Evolutionary conservation across 1,139 yeast genomes (phyloP), one percentile per base, ranked within the genome.

Genomic region (Scheffersomyces lignicola): DNA sequence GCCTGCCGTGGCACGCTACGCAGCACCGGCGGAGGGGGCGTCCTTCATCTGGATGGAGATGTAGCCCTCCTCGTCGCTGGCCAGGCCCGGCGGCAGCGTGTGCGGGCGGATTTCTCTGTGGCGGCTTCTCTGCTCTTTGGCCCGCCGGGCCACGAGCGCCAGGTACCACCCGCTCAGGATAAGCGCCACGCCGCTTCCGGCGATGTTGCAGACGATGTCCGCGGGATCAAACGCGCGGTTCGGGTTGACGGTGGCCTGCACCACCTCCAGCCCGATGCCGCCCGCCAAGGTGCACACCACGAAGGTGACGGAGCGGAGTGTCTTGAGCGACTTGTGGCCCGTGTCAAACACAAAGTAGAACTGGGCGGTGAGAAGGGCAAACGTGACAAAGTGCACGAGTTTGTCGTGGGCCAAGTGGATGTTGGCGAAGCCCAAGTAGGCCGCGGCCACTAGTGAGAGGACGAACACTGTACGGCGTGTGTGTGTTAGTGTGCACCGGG

Each of bases 341-440:
- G 66, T 54, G 30, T 78, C 79, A 35, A 78, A 59, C 7, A 78
- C 52, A 63, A 78, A 76, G 62, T 76, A 80, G 49, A 80, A 76
- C 37, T 74, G 75, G 18, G 62, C 49, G 1, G 83, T 75, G 10
- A 80, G 57, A 4, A 75, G 40, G 38, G 70, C 60, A 49, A 80
- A 80, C 17, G 76, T 68, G 13, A 52, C 33, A 36, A 73, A 73
- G 45, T 80, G 86, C 16, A 76, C 51, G 6, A 64, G 43, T 54
- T 80, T 80, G 55, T 80, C 86, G 50, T 76, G 67, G n/a, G 46
- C 44, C 24, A 78, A 45, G 17, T 60, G 61, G 18, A 74, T 44
- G 63, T 63, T 67, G 27, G 80, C 72, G 45, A 79, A 72, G 10
- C 85, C 86, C 24, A 80, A 51, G 41, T 69, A 69, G 5, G 60